These are phyloP conservation scores for Avena atlantica DNA, from an alignment of 176 grass and related monocot species.

Conservation along the genomic window DNA sequence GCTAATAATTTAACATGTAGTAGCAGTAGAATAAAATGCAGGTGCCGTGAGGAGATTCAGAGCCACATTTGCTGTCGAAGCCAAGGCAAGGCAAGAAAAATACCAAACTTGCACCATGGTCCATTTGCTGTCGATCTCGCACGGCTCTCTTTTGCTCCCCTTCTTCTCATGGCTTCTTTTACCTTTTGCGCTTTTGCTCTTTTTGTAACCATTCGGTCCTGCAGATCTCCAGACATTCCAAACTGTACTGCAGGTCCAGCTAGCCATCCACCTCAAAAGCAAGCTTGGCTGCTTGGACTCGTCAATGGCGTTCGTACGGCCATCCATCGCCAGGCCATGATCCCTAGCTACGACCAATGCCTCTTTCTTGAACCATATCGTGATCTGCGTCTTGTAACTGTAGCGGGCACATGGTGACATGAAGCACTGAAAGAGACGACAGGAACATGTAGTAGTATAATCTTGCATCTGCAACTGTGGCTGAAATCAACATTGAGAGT, in stretches of 20 bases:
- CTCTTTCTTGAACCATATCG: neutral
- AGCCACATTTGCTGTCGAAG: neutral
- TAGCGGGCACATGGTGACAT: neutral
- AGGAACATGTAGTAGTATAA: neutral
- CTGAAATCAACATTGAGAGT: conserved; percentile 57
- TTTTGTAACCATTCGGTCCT: conserved; percentile 60
- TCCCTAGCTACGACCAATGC: conserved; percentile 36
- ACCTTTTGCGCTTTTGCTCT: conserved; percentile 75
- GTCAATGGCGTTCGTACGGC: conserved; percentile 61
- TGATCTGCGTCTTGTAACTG: neutral
- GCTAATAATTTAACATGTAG: neutral
- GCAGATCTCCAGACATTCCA: conserved; percentile 86
- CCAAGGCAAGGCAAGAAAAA: conserved; percentile 48
- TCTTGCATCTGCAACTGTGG: neutral
- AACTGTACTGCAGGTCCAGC: conserved; percentile 55
- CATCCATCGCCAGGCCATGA: conserved; percentile 27
- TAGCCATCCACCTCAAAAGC: conserved; percentile 53
- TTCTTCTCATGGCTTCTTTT: conserved; percentile 47
- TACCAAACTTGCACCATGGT: conserved; percentile 81
- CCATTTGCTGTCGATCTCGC: conserved; percentile 50
- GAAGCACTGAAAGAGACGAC: neutral
- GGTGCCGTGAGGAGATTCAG: neutral
- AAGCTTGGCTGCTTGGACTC: conserved; percentile 73
- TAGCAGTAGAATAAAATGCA: conserved; percentile 2
- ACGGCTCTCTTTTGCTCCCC: conserved; percentile 44